Evolutionary conservation across 352 stramenopile genomes (phyloP).

Genomic region (Phytophthora multivora): DNA sequence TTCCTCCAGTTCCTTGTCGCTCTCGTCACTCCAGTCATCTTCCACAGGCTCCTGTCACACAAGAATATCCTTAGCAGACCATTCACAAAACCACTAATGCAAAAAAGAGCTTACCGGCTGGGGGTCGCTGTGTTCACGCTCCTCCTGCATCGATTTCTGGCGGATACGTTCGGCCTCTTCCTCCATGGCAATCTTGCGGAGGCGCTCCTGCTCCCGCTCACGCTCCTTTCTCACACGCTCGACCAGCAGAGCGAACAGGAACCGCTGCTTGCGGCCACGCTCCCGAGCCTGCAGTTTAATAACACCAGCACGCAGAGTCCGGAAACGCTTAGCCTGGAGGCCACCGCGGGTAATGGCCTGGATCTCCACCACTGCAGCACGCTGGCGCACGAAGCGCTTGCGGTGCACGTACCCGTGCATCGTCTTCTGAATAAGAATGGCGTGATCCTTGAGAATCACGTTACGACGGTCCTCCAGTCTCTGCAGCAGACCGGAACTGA

Average conservation of each 20-base stretch:
- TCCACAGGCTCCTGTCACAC: conserved; percentile 80
- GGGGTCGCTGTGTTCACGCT: conserved; percentile 47
- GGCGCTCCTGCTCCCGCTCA: conserved; percentile 42
- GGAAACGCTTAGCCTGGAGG: conserved; percentile 48
- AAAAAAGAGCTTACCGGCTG: conserved; percentile 57
- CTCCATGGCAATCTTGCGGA: conserved; percentile 42
- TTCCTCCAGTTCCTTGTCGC: conserved; percentile 55
- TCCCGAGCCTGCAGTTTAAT: conserved; percentile 61
- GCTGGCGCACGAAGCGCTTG: conserved; percentile 58
- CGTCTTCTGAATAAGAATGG: conserved; percentile 79
- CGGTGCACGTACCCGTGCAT: conserved; percentile 65
- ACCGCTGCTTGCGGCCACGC: conserved; percentile 69
- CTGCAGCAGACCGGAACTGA: conserved; percentile 91
- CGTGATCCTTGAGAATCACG: conserved; percentile 72
- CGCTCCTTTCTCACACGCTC: conserved; percentile 47
- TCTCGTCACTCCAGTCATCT: conserved; percentile 81
- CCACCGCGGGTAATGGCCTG: conserved; percentile 53
- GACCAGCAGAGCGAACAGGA: conserved; percentile 53
- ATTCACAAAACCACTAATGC: background rate
- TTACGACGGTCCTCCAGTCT: conserved; percentile 88
- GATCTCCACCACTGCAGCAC: conserved; percentile 49
- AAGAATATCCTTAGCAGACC: conserved; percentile 63
- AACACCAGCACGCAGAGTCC: conserved; percentile 44
- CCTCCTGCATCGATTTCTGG: conserved; percentile 49
- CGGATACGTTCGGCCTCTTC: conserved; percentile 37